phyloP scores from a whole-genome alignment of 192 early-diverging fungal genomes.

The Coemansia sp. region DNA sequence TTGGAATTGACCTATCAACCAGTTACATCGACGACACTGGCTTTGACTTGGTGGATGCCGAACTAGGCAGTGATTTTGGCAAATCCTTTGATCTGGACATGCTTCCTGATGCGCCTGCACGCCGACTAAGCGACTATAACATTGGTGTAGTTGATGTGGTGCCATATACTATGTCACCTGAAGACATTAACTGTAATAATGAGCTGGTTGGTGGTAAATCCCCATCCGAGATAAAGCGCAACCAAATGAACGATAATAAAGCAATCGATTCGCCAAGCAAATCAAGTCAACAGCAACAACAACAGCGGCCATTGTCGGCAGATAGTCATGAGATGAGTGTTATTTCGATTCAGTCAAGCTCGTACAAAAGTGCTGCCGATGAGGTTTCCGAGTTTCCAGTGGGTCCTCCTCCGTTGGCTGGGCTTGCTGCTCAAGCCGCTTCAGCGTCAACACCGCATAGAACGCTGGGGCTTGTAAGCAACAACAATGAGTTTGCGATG shows the following conservation, averaged over 20 bases:
- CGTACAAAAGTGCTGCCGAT: neutral
- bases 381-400: neutral
- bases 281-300: neutral
- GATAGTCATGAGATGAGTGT: neutral
- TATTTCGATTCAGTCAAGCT: neutral
- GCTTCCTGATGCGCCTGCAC: constrained; percentile 44
- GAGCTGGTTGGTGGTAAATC: neutral
- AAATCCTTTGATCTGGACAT: constrained; percentile 46
- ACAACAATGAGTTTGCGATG: constrained; percentile 9
- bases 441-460: neutral
- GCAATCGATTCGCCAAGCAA: neutral
- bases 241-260: too few species aligned
- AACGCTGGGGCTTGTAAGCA: constrained; percentile 12
- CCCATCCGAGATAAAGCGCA: neutral
- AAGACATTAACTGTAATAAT: neutral
- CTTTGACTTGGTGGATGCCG: constrained; percentile 32
- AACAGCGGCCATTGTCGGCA: neutral
- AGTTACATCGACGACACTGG: constrained; percentile 42
- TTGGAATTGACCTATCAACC: constrained; percentile 13
- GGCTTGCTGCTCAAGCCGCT: neutral
- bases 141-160: constrained; percentile 29
- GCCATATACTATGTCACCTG: constrained; percentile 15
- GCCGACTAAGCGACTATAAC: constrained; percentile 36
- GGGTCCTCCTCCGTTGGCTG: neutral
- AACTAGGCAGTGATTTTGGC: constrained; percentile 33